Evolutionary conservation across 306 rosid genomes (phyloP).

Genomic region (Medicago arabica): DNA sequence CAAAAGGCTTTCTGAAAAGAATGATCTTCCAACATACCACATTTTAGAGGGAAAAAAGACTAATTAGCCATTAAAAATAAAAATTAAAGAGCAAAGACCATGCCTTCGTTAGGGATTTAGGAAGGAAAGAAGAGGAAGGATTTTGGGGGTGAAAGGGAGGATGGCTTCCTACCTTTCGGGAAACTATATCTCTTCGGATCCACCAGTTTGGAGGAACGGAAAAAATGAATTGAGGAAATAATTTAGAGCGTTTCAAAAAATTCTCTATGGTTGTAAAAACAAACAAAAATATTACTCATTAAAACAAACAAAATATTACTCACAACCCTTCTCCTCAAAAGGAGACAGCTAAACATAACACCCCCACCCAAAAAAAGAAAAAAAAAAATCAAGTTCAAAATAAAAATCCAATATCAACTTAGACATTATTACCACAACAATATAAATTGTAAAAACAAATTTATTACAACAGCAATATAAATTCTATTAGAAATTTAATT

Average conservation of each 20-base stretch:
- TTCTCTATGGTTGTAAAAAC: too few species aligned
- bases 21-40: constrained; percentile 5
- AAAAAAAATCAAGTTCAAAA: not conserved
- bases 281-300: too few species aligned
- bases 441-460: not conserved
- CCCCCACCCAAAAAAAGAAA: not conserved
- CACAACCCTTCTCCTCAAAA: not conserved
- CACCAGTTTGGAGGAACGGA: not conserved
- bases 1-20: constrained; percentile 24
- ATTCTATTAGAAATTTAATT: constrained; percentile 5
- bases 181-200: not conserved
- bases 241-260: not conserved
- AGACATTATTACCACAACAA: not conserved
- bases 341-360: not conserved
- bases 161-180: not conserved
- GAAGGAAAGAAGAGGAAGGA: not conserved
- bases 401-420: constrained; percentile 17
- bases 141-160: not conserved
- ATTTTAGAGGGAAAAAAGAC: not conserved
- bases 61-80: not conserved
- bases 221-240: not conserved
- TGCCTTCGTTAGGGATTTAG: not conserved
- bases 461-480: not conserved
- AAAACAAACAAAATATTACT: not conserved
- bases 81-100: not conserved